A percentile compares a stretch with the other conserved stretches of the same genome.
Conservation (phyloP, 441 rosid species). For the Kokia cookei region DNA sequence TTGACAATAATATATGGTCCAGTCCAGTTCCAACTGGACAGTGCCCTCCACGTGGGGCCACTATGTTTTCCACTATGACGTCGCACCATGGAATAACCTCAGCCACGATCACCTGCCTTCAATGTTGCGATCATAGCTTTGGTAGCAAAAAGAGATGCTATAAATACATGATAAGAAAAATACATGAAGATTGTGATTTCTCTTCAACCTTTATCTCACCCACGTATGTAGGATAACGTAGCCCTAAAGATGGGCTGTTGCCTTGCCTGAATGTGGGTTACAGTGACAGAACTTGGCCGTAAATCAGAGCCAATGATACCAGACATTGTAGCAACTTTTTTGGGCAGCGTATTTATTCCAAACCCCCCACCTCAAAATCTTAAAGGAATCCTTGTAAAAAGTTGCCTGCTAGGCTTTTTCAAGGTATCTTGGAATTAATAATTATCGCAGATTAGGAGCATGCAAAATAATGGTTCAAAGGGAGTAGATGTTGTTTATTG, state of each 20-base stretch:
- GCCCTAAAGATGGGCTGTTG: neutral
- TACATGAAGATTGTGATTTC: neutral
- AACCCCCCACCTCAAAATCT: neutral
- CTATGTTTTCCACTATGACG: neutral
- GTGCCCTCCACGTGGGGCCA: slow-evolving; percentile 3
- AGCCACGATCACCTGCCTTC: neutral
- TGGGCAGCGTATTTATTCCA: neutral
- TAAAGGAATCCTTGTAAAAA: neutral
- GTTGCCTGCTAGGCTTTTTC: neutral
- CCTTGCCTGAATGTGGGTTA: slow-evolving; percentile 9
- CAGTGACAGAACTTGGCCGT: slow-evolving; percentile 1
- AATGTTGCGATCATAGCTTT: neutral
- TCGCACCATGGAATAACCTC: neutral
- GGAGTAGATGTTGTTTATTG: neutral
- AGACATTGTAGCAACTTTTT: slow-evolving; percentile 2
- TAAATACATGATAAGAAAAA: neutral
- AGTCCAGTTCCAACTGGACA: neutral
- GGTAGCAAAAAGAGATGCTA: neutral
- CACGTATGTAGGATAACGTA: slow-evolving; percentile 2
- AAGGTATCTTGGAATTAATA: neutral
- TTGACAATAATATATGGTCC: neutral
- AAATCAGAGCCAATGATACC: neutral
- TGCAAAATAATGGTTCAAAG: neutral
- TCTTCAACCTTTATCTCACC: neutral
- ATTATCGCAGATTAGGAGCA: neutral